phyloP scores from a whole-genome alignment of 23 red algal species.

The Gracilariopsis chorda region DNA sequence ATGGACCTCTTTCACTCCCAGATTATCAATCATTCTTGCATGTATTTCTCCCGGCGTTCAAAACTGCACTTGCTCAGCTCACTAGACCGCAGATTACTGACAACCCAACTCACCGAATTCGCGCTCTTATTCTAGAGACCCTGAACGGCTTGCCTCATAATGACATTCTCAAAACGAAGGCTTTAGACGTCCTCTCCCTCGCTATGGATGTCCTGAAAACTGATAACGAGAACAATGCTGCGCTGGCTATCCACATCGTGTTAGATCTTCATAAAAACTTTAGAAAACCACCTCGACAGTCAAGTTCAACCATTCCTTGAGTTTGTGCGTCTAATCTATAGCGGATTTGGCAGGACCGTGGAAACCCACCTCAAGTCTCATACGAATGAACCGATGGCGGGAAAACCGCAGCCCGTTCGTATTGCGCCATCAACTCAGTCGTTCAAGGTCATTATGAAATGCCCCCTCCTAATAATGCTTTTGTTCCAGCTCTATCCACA shows the following conservation, averaged over 20 bases:
- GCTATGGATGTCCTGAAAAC: constrained; percentile 59
- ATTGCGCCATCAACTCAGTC: constrained; percentile 28
- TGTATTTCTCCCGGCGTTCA: constrained; percentile 67
- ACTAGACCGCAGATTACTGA: constrained; percentile 70
- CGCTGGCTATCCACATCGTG: constrained; percentile 71
- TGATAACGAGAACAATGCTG: constrained; percentile 78
- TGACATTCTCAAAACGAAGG: constrained; percentile 37
- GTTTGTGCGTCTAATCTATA: constrained; percentile 74
- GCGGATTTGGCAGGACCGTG: constrained; percentile 38
- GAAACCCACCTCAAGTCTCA: background rate
- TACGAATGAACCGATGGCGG: background rate
- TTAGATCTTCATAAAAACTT: constrained; percentile 86
- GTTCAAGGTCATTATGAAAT: constrained; percentile 82
- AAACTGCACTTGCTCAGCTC: constrained; percentile 13
- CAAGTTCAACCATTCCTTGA: constrained; percentile 78
- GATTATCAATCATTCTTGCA: constrained; percentile 57
- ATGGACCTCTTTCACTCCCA: constrained; percentile 56
- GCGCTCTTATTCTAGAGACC: constrained; percentile 67
- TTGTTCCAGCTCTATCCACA: constrained; percentile 74
- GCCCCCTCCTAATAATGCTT: constrained; percentile 79
- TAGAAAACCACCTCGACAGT: background rate
- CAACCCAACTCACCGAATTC: constrained; percentile 47
- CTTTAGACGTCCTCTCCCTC: constrained; percentile 27
- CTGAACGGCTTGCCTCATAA: constrained; percentile 64
- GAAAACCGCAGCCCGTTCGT: background rate